These are phyloP conservation scores for Aspergillus sp. DNA, from an alignment of 2,329 filamentous ascomycete species.

Conservation along the genomic window DNA sequence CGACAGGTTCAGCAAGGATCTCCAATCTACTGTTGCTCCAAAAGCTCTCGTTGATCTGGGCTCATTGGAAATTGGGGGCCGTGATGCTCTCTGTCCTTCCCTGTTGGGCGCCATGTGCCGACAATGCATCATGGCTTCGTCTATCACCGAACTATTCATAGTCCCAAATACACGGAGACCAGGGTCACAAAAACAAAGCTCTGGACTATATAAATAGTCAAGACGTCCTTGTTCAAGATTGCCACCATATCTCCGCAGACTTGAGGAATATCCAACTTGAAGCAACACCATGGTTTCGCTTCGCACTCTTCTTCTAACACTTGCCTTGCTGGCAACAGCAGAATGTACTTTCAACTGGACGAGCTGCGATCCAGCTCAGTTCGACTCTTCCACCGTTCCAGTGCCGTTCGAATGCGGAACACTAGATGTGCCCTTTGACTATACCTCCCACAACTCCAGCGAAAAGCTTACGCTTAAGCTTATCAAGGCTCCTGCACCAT, in stretches of 20 bases:
- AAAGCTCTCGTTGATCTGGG: background rate
- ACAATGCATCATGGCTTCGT: background rate
- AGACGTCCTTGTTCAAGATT: background rate
- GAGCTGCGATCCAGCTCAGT: constrained; percentile 5
- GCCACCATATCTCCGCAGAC: background rate
- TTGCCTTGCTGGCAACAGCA: constrained; percentile 2
- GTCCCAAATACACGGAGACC: background rate
- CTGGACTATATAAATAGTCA: background rate
- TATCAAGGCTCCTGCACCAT: constrained; percentile 14
- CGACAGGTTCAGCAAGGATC: background rate
- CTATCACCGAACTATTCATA: background rate
- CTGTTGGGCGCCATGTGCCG: background rate
- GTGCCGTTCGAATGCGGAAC: constrained; percentile 14
- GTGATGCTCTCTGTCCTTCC: background rate
- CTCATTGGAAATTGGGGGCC: background rate
- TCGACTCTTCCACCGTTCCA: background rate
- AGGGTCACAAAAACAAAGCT: background rate
- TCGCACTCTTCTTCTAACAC: constrained; percentile 2
- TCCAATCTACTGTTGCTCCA: background rate
- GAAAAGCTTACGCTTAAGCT: constrained; percentile 16
- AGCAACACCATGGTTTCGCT: constrained; percentile 37
- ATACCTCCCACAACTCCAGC: constrained; percentile 7
- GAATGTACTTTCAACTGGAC: constrained; percentile 7
- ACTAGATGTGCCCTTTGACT: constrained; percentile 19
- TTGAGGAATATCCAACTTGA: background rate